A percentile compares a stretch with the other conserved stretches of the same genome.
Conservation (phyloP, 768 basidiomycete genomes). For the Lyophyllum shimeji region DNA sequence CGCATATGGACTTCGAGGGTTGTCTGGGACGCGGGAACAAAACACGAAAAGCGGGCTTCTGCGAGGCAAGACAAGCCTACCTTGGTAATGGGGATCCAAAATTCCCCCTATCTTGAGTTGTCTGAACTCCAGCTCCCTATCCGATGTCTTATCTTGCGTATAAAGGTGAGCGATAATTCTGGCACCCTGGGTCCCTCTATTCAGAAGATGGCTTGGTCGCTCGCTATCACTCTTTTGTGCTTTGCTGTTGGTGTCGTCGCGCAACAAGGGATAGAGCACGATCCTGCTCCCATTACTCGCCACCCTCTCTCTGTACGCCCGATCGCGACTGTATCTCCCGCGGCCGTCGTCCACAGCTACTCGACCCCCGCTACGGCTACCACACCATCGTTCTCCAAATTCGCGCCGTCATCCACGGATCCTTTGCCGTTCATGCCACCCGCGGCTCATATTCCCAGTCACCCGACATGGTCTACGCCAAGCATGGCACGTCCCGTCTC, state of each 20-base stretch:
- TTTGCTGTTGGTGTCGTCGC: background rate
- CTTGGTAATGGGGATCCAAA: background rate
- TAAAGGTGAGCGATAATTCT: background rate
- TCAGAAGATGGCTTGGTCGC: background rate
- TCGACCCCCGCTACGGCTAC: background rate
- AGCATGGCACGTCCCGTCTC: background rate
- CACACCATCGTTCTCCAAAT: background rate
- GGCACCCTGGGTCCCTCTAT: background rate
- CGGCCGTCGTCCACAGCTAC: background rate
- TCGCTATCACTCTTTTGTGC: background rate
- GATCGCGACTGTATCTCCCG: background rate
- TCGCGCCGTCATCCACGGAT: background rate
- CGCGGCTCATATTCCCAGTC: conserved; percentile 13
- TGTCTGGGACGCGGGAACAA: no score
- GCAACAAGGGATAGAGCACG: background rate
- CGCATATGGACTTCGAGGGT: background rate
- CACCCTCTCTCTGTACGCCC: background rate
- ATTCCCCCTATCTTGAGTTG: background rate
- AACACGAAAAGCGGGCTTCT: no score
- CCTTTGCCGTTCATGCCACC: conserved; percentile 1
- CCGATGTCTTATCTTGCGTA: background rate
- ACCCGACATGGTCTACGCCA: conserved; percentile 9
- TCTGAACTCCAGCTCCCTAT: background rate
- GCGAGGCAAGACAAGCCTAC: background rate
- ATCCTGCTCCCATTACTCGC: background rate